Evolutionary conservation across 2,329 filamentous ascomycete species (phyloP), one percentile per base, ranked within the genome.

Genomic region (Penicillium aurantiogriseum): DNA sequence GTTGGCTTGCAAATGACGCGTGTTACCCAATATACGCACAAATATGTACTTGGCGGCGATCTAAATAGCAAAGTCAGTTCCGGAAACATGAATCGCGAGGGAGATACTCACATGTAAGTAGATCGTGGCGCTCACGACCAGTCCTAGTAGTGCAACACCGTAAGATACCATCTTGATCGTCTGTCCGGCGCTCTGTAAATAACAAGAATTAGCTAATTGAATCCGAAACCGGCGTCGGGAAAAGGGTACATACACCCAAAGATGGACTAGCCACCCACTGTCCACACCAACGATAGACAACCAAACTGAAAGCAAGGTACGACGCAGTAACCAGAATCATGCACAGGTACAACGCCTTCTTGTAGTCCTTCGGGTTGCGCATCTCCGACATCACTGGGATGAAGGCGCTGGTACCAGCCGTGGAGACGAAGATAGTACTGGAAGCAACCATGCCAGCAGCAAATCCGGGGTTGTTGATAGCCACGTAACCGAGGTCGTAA

Each of bases 331-430:
- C 82, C 54, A 86, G 70, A n/a, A 69, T 74, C 82, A 84, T 84
- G 69, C 80, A 84, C n/a, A 79, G 69, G 63, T 79, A 85, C 0
- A 87, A 74, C 0, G 85, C 80, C 68, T 85, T 85, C 59, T 78
- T 79, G 69, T 82, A 87, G 60, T 86, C 81, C 19, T 75, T 75
- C 0, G 85, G 84, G 39, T 79, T 75, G 33, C 73, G 75, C 84
- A 88, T 88, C 72, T 88, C 85, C 0, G 80, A 81, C 51, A 87
- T 86, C 59, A 88, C 82, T 3, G 84, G 83, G 3, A 88, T 71
- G 66, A 86, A 87, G 3, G 82, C 82, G 1, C 80, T 81, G 0
- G 83, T 85, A 31, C 81, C 82, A 1, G 83, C 81, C 4, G 78
- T 79, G 2, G 82, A 82, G 52, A 81, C 79, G 71, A 87, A 84